Base-by-base conservation (phyloP, 495 filamentous ascomycete genomes). In the Lasiosphaeriaceae sp. region DNA sequence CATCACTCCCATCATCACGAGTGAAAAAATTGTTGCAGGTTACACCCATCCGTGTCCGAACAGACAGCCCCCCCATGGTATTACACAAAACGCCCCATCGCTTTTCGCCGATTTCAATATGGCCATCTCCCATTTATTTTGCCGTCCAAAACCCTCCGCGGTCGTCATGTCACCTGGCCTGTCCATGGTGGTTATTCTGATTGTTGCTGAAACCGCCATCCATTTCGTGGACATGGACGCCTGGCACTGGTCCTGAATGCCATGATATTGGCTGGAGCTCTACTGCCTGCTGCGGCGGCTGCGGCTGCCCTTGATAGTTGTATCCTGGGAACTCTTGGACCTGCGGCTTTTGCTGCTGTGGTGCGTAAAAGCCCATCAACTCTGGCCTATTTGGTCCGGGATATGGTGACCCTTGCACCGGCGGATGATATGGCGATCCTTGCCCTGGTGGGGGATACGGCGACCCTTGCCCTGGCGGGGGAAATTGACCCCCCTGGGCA, bases 201-300 rank as follows among this genome's bases (percentile, higher is more conserved):
- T 29, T 44, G 49, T 56, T 39, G 50, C 56, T 49, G 37, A 52
- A 20, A 0, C 55, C 60, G 2, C 60, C 64, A 55, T 75, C 72
- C 70, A 74, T 71, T 56, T 77, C 75, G 26, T 31, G 26, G 26
- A 31, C 9, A 56, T 77, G 66, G 0, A 59, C 62, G 22, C 46
- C 55, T 37, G 63, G 58, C 48, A 72, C 61, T 11, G 72, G 75
- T 11, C 74, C 70, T 7, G 72, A 65, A 45, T 75, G 75, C 75
- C 72, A 77, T 7, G 60, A 59, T 58, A 63, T 58, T 17, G 61
- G 67, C 41, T 62, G 64, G 23, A 26, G 20, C 19, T 44, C 9
- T 16, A 31, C 43, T 41, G 52, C 11, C 41, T 62, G 65, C 39
- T 63, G 65, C 14, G 54, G 43, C 39, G 54, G 53, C 20, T 58